Base-by-base conservation (phyloP, 331 rosid genomes). In the Rhamnella rubrinervis region DNA sequence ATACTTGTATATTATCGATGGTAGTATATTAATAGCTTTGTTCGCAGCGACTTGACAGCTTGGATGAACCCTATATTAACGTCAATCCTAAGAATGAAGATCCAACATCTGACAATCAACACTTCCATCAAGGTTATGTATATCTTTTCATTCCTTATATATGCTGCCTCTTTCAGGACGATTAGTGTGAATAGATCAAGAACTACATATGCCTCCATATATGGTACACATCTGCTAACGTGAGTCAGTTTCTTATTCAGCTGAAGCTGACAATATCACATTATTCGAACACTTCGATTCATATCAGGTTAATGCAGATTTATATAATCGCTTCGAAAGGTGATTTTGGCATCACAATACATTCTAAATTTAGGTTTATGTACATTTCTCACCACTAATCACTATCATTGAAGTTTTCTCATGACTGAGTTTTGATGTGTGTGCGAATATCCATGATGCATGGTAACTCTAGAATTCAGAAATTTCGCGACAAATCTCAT, bases 1-100 rank as follows among this genome's bases (percentile, higher is more conserved):
- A 31, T 31, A 31, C 35, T 31, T 4, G 35, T 31, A 31, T 31
- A 31, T 31, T 31, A 31, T 31, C 35, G 4, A 5, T 31, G 35
- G 35, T 31, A 31, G 35, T 68, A 26, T 25, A 26, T 13, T 38
- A 61, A 7, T 41, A 58, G 37, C 57, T 67, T 52, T 71, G 52
- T 84, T 70, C 80, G 78, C 79, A 90, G 98, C 80, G 81, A 70
- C 91, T 92, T 71, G 98, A 88, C 65, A 75, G 76, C 38, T 76
- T 92, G 55, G 87, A 85, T 70, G 92, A 84, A 76, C 71, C 82
- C 13, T 71, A 67, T 73, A 49, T 74, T 66, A 65, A 50, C 35
- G 76, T 71, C 35, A 81, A 74, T 31, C 73, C 71, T 35, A 37
- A 47, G 71, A 87, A 74, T 75, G 84, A 76, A 59, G 87, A 78